phyloP scores from a whole-genome alignment of 495 filamentous ascomycete species.

The Cercophora samala region DNA sequence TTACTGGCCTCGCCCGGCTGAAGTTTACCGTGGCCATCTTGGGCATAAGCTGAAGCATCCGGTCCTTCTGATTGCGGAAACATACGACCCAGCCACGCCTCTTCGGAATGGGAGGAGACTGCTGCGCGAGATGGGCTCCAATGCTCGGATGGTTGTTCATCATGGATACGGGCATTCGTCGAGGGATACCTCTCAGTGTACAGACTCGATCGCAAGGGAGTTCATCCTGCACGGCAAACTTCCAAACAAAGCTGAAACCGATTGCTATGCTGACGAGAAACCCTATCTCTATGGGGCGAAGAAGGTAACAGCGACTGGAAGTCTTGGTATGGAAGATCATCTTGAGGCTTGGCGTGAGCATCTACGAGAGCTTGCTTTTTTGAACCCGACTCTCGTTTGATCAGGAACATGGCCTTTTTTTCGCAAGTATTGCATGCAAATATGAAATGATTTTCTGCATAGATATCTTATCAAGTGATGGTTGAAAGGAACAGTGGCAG shows the following conservation, averaged over 20 bases:
- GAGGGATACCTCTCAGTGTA: slow-evolving; percentile 42
- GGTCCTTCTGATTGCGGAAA: slow-evolving; percentile 45
- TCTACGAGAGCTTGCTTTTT: slow-evolving; percentile 26
- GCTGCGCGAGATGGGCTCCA: slow-evolving; percentile 41
- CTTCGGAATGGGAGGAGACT: slow-evolving; percentile 44
- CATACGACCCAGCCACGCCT: slow-evolving; percentile 49
- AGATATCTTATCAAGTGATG: not conserved
- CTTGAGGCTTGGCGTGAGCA: slow-evolving; percentile 31
- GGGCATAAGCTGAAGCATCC: slow-evolving; percentile 41
- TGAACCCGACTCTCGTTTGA: slow-evolving; percentile 39
- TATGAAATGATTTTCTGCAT: not conserved
- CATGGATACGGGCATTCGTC: slow-evolving; percentile 49
- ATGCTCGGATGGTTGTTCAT: slow-evolving; percentile 44
- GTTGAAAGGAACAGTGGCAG: no score
- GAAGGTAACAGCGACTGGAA: not conserved
- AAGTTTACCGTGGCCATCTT: slow-evolving; percentile 44
- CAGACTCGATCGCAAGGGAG: slow-evolving; percentile 35
- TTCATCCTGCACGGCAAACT: slow-evolving; percentile 40
- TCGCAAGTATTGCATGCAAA: not conserved
- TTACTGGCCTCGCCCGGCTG: slow-evolving; percentile 44
- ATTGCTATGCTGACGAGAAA: slow-evolving; percentile 44
- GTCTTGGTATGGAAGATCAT: slow-evolving; percentile 19
- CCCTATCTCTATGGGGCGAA: slow-evolving; percentile 39
- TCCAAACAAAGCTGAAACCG: slow-evolving; percentile 37
- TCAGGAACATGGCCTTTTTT: not conserved